These are phyloP conservation scores for Sporodiniella umbellata DNA, from an alignment of 371 early-diverging fungal species.

Conservation along the genomic window DNA sequence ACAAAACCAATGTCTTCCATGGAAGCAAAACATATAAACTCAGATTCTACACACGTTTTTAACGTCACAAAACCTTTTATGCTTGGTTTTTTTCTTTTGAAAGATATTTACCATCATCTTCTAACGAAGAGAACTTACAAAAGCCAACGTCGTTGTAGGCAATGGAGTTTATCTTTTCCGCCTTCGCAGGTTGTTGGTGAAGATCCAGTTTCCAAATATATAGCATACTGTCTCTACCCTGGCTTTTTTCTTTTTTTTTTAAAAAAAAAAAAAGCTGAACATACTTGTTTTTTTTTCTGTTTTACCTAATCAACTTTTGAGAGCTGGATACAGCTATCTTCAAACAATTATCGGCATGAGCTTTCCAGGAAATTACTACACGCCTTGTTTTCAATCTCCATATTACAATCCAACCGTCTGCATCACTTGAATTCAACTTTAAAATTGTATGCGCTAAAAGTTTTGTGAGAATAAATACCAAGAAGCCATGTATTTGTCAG, in stretches of 20 bases:
- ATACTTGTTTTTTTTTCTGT: constrained; percentile 7
- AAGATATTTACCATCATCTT: not conserved
- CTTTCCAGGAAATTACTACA: constrained; percentile 36
- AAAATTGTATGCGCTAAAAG: not conserved
- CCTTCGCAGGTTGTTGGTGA: not conserved
- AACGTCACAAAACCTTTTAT: not conserved
- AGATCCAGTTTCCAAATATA: constrained; percentile 39
- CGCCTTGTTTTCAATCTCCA: constrained; percentile 42
- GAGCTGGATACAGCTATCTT: constrained; percentile 11
- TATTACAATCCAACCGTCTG: constrained; percentile 33
- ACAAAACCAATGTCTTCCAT: constrained; percentile 30
- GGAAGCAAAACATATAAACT: constrained; percentile 25
- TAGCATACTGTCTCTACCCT: constrained; percentile 48
- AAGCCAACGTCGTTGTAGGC: constrained; percentile 38
- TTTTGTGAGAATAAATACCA: constrained; percentile 20
- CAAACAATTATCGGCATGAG: constrained; percentile 35
- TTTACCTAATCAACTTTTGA: constrained; percentile 30
- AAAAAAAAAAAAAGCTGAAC: too few species aligned
- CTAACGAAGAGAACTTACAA: constrained; percentile 34
- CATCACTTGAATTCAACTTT: constrained; percentile 25
- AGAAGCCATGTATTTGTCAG: constrained; percentile 28
- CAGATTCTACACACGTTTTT: constrained; percentile 1
- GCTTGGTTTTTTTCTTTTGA: not conserved
- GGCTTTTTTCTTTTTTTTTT: constrained; percentile 24
- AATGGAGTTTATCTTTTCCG: constrained; percentile 13